Evolutionary conservation across 2,329 filamentous ascomycete genomes (phyloP), one percentile per base, ranked within the genome.

Genomic region (Fusarium coicis): DNA sequence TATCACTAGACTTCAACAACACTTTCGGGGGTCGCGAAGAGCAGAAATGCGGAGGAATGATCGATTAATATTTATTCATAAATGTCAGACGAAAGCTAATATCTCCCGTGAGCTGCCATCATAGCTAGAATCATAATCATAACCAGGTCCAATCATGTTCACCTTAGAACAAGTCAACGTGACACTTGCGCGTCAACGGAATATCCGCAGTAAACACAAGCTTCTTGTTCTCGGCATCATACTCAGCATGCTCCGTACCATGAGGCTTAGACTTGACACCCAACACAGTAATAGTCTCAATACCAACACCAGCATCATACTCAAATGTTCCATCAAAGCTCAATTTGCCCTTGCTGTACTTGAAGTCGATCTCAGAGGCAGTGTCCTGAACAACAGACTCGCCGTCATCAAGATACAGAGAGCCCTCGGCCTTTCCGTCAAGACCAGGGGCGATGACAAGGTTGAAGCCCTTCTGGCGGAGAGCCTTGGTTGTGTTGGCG

Each of bases 391-490:
- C 83, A 43, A 94, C 76, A 28, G 87, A 90, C 68, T 90, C 88
- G 18, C 93, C 93, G 66, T 96, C 93, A 72, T 96, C 93, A 6
- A 95, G 84, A 77, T 95, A 95, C 66, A 96, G 82, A 26, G 84
- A 84, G 0, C 93, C 93, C 1, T 78, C 80, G 0, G 93, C 93
- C 12, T 83, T 88, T 3, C 92, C 92, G 59, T 93, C 85, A 0
- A 80, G 76, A 2, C 86, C 89, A 0, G 92, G 87, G 0, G 93
- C 91, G 37, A 96, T 86, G 32, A 95, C 78, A 56, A 96, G 83
- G 75, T 91, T 86, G 81, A 95, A 95, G 59, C 90, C 85, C 74
- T 92, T 85, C 70, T 88, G 86, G 21, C 91, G 85, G 43, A 93
- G 82, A 30, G 87, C 87, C 0, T 85, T 87, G 2, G 91, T 93